Evolutionary conservation across 2,329 filamentous ascomycete species (phyloP), one percentile per base, ranked within the genome.

Genomic region (Dactylellina cionopaga): DNA sequence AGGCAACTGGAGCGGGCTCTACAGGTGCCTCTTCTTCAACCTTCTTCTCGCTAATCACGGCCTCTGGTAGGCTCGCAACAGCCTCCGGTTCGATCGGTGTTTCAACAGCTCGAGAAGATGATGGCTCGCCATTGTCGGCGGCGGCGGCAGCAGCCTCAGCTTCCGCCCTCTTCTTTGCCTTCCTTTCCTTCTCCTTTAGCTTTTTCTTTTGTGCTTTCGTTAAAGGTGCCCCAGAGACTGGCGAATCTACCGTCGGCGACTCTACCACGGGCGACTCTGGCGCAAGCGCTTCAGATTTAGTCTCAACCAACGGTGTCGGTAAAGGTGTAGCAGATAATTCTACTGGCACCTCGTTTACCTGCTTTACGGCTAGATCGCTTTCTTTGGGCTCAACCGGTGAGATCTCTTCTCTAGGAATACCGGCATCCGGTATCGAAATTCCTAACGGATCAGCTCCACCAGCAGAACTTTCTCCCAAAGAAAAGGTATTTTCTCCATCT

Each of bases 351-450:
- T 56, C 56, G 22, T 41, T 56, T 31, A 52, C 49, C 25, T 39
- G 35, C 25, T 31, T 41, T 17, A 35, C 31, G 22, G 13, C 47
- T n/a, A 39, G 22, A n/a, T 49, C 56, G 15, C 22, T 3, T 17
- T 39, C 44, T 41, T 41, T 47, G 10, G 59, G 46, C 27, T 64
- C 46, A 3, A 33, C 44, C 9, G 58, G 49, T 5, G 46, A 69
- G 25, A 62, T 41, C n/a, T 69, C 64, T 6, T 47, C 58, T 15
- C 13, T 58, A 7, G 58, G 25, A 5, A 58, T 25, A 46, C 58
- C 58, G 19, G 58, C 66, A 47, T 71, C 66, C 10, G 66, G 66
- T 71, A 71, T 64, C 43, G 66, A 71, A 22, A 71, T 71, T 29
- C 66, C 66, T 25, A 71, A 15, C 9, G 66, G 66, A 33, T 71